Base-by-base conservation (phyloP, 1,284 basidiomycete genomes). In the Takashimella koratensis region DNA sequence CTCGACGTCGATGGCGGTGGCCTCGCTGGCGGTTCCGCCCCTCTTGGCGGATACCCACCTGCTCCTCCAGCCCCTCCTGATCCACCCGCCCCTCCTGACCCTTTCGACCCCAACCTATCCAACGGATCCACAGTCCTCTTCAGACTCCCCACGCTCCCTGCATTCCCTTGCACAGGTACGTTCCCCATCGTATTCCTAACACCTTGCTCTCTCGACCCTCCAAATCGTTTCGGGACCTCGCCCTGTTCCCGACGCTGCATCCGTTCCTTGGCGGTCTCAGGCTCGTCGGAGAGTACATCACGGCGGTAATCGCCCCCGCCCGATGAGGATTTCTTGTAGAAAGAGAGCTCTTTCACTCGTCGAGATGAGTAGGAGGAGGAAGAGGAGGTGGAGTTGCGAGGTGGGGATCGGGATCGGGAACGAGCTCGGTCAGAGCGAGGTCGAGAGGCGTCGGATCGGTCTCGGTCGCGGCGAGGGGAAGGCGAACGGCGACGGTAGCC, bases 301-400 rank as follows among this genome's bases (percentile, higher is more conserved):
- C 42, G 48, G 21, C 50, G 47, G 39, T 54, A 53, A 13, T 47
- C 51, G 27, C 40, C 49, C 19, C 41, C 26, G 36, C 60, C 45
- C 5, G 56, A 25, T 4, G 59, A 47, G 4, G 65, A 62, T 49
- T 72, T 73, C 54, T 77, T 77, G 70, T 77, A 77, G 54, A 77
- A 74, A n/a, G 70, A 72, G 45, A 77, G 65, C 51, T 77, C 71
- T 56, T 71, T 71, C 2, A 72, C 65, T 40, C 62, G 52, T 4
- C 58, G 56, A 27, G 62, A 52, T 3, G 53, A 41, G 43, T 58
- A 62, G 42, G 47, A 52, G 57, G 40, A 53, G 53, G 44, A 42
- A 53, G 22, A 43, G n/a, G 47, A 23, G n/a, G 41, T 44, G 56
- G 41, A 47, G 48, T 23, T 44, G 49, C 60, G 55, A 20, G 60